Conservation (phyloP, 2,329 filamentous ascomycete species). For the Chalaropsis ovoidea region DNA sequence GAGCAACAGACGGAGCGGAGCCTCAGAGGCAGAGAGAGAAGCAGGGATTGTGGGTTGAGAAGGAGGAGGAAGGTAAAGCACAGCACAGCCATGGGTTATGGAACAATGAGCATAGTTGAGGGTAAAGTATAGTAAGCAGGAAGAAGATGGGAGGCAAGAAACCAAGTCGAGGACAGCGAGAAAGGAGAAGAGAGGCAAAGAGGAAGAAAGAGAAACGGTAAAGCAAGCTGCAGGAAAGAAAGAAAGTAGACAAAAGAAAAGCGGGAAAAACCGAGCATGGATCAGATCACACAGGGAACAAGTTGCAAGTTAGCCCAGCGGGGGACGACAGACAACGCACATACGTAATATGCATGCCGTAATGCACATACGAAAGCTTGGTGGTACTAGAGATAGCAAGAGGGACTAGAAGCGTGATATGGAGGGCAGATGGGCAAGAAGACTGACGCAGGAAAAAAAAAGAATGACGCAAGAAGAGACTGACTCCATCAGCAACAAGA, state of each 20-base stretch:
- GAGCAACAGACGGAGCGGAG: background rate
- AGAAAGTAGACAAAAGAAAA: conserved; percentile 13
- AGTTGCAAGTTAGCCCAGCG: background rate
- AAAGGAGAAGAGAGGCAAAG: background rate
- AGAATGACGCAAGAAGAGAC: no score
- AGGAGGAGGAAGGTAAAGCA: background rate
- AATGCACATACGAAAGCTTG: conserved; percentile 1
- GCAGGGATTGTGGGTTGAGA: background rate
- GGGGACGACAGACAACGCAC: background rate
- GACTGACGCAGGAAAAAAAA: no score
- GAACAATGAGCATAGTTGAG: no score
- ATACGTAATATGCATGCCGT: conserved; percentile 8
- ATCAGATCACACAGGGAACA: background rate
- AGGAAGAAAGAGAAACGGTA: background rate
- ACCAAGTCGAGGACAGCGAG: background rate
- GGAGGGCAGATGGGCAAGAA: no score
- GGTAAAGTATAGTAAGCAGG: background rate
- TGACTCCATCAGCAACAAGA: no score
- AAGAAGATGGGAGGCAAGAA: background rate
- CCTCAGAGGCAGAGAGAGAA: background rate
- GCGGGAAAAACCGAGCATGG: conserved; percentile 11
- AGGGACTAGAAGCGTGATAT: background rate
- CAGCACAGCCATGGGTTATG: background rate
- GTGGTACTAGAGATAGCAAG: background rate
- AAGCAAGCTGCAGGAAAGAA: background rate